Percentiles rank a stretch among this genome's conserved stretches.
Conservation (phyloP, 768 basidiomycete species). For the Mycena filopes region DNA sequence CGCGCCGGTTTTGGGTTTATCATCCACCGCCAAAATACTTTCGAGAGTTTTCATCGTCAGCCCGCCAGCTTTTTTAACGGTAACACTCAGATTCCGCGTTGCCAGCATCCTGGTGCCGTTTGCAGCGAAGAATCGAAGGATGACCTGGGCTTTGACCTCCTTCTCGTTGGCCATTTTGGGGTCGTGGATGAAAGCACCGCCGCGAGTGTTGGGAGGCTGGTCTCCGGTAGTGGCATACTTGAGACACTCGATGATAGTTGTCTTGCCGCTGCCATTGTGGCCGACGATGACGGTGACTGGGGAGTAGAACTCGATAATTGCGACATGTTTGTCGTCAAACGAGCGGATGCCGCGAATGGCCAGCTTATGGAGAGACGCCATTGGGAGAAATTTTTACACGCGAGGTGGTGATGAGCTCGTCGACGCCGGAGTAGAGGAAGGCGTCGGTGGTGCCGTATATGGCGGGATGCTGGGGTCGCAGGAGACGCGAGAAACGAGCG, state of each 20-base stretch:
- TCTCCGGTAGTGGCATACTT: conserved; percentile 99
- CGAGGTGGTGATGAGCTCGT: too few relatives aligned
- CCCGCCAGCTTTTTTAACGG: conserved; percentile 87
- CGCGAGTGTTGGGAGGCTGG: conserved; percentile 96
- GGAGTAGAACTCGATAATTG: conserved; percentile 96
- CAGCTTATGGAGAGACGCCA: conserved; percentile 76
- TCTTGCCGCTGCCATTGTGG: conserved; percentile 98
- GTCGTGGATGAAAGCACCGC: conserved; percentile 98
- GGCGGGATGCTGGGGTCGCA: too few relatives aligned
- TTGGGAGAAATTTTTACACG: too few relatives aligned
- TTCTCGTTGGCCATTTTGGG: conserved; percentile 99
- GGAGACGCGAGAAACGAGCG: too few relatives aligned
- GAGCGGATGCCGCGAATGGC: conserved; percentile 95
- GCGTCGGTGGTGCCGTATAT: too few relatives aligned
- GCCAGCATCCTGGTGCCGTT: conserved; percentile 93
- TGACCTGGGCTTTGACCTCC: conserved; percentile 98
- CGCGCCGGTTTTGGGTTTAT: conserved; percentile 73
- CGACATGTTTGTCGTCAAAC: conserved; percentile 94
- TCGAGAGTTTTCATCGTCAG: conserved; percentile 99
- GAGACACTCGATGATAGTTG: conserved; percentile 98
- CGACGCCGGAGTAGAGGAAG: too few relatives aligned
- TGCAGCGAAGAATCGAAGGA: conserved; percentile 90
- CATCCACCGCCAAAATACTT: conserved; percentile 82
- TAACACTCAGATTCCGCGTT: conserved; percentile 90
- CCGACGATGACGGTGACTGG: conserved; percentile 99